Evolutionary conservation across 192 early-diverging fungal genomes (phyloP), one percentile per base, ranked within the genome.

Genomic region (Backusella tarrabulga): DNA sequence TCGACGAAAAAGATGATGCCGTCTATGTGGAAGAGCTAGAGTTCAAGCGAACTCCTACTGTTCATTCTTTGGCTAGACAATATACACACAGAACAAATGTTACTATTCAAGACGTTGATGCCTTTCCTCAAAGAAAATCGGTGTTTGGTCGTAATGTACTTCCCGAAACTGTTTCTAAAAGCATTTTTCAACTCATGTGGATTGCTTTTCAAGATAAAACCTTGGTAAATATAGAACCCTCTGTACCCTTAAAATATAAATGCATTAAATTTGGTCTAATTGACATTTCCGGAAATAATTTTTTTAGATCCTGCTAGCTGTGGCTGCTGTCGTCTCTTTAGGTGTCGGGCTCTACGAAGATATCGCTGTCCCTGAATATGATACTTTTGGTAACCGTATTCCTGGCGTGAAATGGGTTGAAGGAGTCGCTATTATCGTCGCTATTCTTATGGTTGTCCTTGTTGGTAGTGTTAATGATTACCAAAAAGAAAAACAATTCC

Each of bases 401-500:
- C 83, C 90, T 26, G 88, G 90, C 72, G 88, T 93, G 34, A 87
- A 92, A 68, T 96, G 95, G 95, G 92, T 96, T n/a, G 95, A 95
- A 76, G 95, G 95, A 41, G 92, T 93, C 19, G 93, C 93, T 19
- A 96, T 95, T 70, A 86, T 96, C 68, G 89, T 92, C 2, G 93
- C 95, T 26, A 88, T 96, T 56, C 60, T 92, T 12, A 89, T 96
- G 26, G 94, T 96, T 5, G 89, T 95, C 14, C 72, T 93, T 21
- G 91, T 93, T 35, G 91, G 92, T 3, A 92, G 92, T 73, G 80
- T 94, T 67, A 96, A 96, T 75, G 94, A 96, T 83, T 95, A 86
- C 73, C 93, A 95, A 74, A 96, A 96, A 84, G 94, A 95, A 80
- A 87, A 87, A 56, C 95, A 96, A 85, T 96, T 96, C 82, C 89